Conservation (phyloP, 208 protist species). For the Leishmania amazonensis region DNA sequence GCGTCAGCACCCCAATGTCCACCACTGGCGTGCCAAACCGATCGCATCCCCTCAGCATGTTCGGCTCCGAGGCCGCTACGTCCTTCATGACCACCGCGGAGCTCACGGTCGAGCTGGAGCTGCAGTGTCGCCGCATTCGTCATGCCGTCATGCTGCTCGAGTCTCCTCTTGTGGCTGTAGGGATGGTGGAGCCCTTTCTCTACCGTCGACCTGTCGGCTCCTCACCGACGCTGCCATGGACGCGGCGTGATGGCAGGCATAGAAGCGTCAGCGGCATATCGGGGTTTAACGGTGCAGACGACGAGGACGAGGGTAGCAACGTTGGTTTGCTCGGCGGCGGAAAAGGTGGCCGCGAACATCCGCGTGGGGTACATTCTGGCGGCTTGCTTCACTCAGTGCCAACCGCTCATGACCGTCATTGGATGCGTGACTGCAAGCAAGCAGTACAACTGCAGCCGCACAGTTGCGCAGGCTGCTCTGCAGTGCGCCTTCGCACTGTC, state of each 20-base stretch:
- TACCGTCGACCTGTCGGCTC: not conserved
- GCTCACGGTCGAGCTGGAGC: constrained; percentile 24
- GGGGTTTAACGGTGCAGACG: too few relatives aligned
- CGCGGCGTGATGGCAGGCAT: constrained; percentile 26
- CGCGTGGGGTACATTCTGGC: constrained; percentile 61
- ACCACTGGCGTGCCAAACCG: too few relatives aligned
- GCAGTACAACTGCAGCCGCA: constrained; percentile 45
- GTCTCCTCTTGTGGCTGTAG: constrained; percentile 36
- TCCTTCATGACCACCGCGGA: constrained; percentile 11
- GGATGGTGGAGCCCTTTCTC: constrained; percentile 27
- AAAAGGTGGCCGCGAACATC: constrained; percentile 17
- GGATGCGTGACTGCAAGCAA: constrained; percentile 50
- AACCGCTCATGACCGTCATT: constrained; percentile 58
- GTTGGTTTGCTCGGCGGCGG: not conserved
- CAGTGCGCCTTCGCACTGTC: constrained; percentile 57
- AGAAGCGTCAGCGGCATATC: constrained; percentile 12
- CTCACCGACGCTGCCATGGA: constrained; percentile 15
- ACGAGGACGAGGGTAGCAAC: too few relatives aligned
- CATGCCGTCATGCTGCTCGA: constrained; percentile 40
- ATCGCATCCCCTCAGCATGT: too few relatives aligned
- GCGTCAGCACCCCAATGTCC: too few relatives aligned
- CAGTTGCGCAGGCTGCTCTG: constrained; percentile 53
- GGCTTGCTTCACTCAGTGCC: constrained; percentile 49
- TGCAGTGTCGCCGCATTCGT: constrained; percentile 32
- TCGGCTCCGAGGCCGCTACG: too few relatives aligned